A percentile compares a stretch with the other conserved stretches of the same genome.
phyloP scores from a whole-genome alignment of 495 filamentous ascomycete genomes.

The Annulohypoxylon maeteangense region DNA sequence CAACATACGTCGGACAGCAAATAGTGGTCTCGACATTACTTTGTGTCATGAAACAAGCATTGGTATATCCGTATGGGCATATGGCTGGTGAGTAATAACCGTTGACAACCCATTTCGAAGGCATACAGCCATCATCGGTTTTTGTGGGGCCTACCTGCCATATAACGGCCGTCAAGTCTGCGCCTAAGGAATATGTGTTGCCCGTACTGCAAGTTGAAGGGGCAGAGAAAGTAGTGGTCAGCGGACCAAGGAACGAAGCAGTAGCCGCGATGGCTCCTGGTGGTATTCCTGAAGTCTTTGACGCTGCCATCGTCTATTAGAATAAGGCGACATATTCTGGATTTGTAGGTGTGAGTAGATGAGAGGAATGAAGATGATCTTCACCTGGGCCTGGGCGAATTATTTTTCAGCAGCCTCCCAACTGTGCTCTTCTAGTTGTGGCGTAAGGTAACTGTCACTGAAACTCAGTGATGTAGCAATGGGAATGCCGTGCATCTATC shows the following conservation, averaged over 20 bases:
- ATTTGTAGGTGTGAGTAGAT: not conserved
- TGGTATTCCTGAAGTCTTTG: not conserved
- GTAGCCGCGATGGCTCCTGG: slow-evolving; percentile 5
- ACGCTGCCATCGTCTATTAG: not conserved
- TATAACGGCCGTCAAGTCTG: not conserved
- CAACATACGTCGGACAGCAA: slow-evolving; percentile 21
- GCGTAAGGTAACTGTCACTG: not conserved
- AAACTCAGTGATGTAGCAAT: not conserved
- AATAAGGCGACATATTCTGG: not conserved
- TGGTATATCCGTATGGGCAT: slow-evolving; percentile 15
- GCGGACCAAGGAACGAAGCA: slow-evolving; percentile 8
- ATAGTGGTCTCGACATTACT: slow-evolving; percentile 4
- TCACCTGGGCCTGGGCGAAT: not conserved
- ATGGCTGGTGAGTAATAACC: slow-evolving; percentile 30
- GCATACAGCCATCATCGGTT: slow-evolving; percentile 9
- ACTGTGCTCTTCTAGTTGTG: not conserved
- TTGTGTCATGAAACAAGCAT: slow-evolving; percentile 5
- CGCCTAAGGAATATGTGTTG: slow-evolving; percentile 46
- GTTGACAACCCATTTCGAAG: slow-evolving; percentile 19
- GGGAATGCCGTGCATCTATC: not conserved
- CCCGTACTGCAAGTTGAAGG: slow-evolving; percentile 50
- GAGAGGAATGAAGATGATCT: not conserved
- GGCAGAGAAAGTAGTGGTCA: slow-evolving; percentile 21
- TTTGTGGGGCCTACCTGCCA: slow-evolving; percentile 39
- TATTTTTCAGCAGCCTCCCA: not conserved